Base-by-base conservation (phyloP, 75 land plant species). In the Pinus albicaulis region DNA sequence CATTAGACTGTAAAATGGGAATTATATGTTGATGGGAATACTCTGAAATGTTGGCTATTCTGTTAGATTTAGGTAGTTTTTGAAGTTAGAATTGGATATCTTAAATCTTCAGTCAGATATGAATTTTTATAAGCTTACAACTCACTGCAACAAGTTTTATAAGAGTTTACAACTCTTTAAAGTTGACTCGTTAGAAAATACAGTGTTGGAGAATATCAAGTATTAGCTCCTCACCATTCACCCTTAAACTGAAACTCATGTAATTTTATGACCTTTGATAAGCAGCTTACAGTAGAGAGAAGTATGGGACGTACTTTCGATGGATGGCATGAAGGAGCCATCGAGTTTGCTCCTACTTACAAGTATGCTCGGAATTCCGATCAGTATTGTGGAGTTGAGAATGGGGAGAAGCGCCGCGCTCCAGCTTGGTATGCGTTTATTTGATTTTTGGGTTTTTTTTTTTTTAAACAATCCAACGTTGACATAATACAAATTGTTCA, bases 261-360 rank as follows among this genome's bases (percentile, higher is more conserved):
- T 22, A 24, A 55, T 24, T 53, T 22, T 13, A 17, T 5, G 24
- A n/a, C 56, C n/a, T 72, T 71, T 19, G 7, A 19, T 62, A 11
- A 72, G 73, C 74, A 94, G 97, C 83, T 94, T 24, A 88, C 56
- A 63, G 71, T 55, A 58, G 97, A 89, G 77, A 80, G 84, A 15
- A 24, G 23, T 15, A 72, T 76, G 24, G 92, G 91, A 8, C 78
- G 88, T 75, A 77, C 86, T 14, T 92, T 94, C 72, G 81, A 82
- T 68, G 94, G 87, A 13, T 94, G 97, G 97, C 80, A 89, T 3
- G 97, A 94, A 71, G 94, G 94, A 14, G n/a, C 55, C 7, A 88
- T 94, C 28, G 55, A 76, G 7, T 94, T 94, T 75, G 61, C 94
- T 7, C 97, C 97, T 0, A 94, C 97, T 20, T 94, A 94, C 80